A percentile compares a stretch with the other conserved stretches of the same genome.
These are phyloP conservation scores for Chlamydomonas applanata DNA, from an alignment of 139 green algal species.

Conservation along the genomic window DNA sequence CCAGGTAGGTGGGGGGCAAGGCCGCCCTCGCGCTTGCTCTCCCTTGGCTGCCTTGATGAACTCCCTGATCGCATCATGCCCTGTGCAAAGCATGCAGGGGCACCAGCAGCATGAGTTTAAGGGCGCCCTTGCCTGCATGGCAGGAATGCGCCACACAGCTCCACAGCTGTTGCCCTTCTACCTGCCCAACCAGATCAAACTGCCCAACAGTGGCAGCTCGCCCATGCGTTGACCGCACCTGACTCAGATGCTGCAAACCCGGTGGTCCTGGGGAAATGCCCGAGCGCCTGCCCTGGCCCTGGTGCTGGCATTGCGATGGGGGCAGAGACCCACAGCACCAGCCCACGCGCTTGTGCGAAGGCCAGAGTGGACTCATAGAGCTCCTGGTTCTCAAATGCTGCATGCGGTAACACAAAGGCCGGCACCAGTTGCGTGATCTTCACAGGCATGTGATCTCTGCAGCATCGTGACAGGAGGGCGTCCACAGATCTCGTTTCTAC, in stretches of 20 bases:
- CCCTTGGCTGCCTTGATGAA: conserved; percentile 16
- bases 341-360: conserved; percentile 33
- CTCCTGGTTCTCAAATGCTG: conserved; percentile 42
- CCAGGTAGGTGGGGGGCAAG: background rate
- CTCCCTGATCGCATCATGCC: conserved; percentile 12
- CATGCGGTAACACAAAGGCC: background rate
- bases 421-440: background rate
- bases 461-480: background rate
- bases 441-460: background rate
- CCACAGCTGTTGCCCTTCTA: background rate
- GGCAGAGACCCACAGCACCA: conserved; percentile 8
- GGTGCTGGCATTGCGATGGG: background rate
- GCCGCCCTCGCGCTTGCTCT: background rate
- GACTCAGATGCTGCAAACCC: conserved; percentile 8
- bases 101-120: background rate
- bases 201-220: background rate
- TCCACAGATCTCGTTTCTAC: background rate
- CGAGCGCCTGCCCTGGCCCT: background rate
- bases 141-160: background rate
- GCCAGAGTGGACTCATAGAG: conserved; percentile 32
- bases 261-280: background rate
- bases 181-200: background rate
- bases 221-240: background rate
- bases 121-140: background rate
- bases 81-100: background rate